phyloP scores from a whole-genome alignment of 805 yeast species.

The Saccharomycopsis lassenensis region DNA sequence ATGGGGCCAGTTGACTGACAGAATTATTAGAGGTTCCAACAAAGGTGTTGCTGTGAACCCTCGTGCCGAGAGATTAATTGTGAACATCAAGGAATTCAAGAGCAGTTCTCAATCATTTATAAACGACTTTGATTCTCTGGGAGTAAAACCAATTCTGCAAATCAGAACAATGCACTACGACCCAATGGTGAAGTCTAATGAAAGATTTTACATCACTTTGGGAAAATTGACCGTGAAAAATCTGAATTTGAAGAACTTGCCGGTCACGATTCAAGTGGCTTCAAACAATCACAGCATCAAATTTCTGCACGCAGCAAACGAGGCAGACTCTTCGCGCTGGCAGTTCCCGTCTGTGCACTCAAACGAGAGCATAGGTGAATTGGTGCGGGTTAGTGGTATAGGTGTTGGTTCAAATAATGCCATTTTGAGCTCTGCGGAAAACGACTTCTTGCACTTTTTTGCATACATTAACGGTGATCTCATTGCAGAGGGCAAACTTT shows the following conservation, averaged over 20 bases:
- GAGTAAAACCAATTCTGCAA: constrained; percentile 46
- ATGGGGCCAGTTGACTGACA: constrained; percentile 80
- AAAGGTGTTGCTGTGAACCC: constrained; percentile 75
- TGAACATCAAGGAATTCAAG: constrained; percentile 65
- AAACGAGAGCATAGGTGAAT: constrained; percentile 64
- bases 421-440: constrained; percentile 26
- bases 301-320: constrained; percentile 64
- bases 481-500: constrained; percentile 47
- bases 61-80: constrained; percentile 59
- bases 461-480: constrained; percentile 54
- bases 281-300: constrained; percentile 39
- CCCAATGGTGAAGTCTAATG: constrained; percentile 48
- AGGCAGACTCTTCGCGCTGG: constrained; percentile 42
- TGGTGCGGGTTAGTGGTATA: constrained; percentile 52
- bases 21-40: constrained; percentile 65
- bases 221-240: constrained; percentile 34
- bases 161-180: constrained; percentile 57
- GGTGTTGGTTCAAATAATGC: constrained; percentile 26
- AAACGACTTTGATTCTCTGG: constrained; percentile 26
- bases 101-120: constrained; percentile 29
- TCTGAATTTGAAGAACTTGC: constrained; percentile 22
- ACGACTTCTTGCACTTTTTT: constrained; percentile 44
- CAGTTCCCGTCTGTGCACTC: constrained; percentile 62
- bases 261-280: constrained; percentile 42
- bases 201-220: constrained; percentile 47